Evolutionary conservation across 192 early-diverging fungal genomes (phyloP), one percentile per base, ranked within the genome.

Genomic region (Phycomyces nitens): DNA sequence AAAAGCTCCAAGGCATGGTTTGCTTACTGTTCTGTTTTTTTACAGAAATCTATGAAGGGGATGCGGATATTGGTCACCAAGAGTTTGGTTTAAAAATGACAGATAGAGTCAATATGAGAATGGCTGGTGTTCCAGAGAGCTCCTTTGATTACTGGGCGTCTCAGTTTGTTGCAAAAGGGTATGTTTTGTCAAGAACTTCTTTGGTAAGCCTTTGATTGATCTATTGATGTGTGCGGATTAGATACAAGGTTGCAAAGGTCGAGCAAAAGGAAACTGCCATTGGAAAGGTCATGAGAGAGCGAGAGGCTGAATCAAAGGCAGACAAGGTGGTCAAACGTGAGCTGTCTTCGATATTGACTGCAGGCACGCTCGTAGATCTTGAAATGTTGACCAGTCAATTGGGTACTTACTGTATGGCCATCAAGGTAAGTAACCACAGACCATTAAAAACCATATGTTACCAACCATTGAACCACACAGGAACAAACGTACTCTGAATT

Each of bases 21-120:
- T 7, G 5, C 16, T 60, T 49, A 47, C 29, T 23, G 8, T 39
- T 71, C 47, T 53, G 5, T 38, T 49, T 34, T 53, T 12, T 27
- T 8, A 1, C 62, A 84, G 97, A 99, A 75, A 79, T 99, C n/a
- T 99, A 98, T 65, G 96, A 99, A 73, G 94, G 94, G 51, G 98
- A 99, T 68, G 98, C 98, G 1, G 89, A 96, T 49, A 92, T 99
- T 68, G 96, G 93, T 23, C 94, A 95, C 65, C 90, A 90, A 57
- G 82, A 93, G 58, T 99, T 99, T 73, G 98, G 99, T 73, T 83
- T 98, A 65, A 97, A 97, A 59, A 67, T 99, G 64, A 94, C 94
- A 1, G 96, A 97, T 69, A 83, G 98, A 22, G 92, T 91, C 50
- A 97, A 99, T 80, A 99, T 99, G 98, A 80, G 93, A 29, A 98